Percentiles rank a stretch among this genome's conserved stretches.
phyloP scores from a whole-genome alignment of 192 early-diverging fungal genomes.

The Gaertneriomyces semiglobifer region DNA sequence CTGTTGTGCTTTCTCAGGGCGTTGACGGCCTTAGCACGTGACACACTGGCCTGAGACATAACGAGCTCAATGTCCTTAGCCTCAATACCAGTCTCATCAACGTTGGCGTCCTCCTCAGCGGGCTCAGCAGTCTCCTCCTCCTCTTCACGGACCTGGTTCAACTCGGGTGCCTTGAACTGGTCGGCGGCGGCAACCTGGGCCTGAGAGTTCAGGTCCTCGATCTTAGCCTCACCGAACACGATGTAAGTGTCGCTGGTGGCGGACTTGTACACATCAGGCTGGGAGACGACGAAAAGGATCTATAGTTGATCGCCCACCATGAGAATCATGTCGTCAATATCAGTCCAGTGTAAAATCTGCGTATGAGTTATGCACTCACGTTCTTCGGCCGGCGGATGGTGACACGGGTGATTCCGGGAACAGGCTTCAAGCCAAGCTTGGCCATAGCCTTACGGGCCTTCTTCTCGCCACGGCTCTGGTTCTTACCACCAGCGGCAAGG shows the following conservation, averaged over 20 bases:
- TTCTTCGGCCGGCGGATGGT: constrained; percentile 79
- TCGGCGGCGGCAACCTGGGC: constrained; percentile 67
- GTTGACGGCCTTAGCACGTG: constrained; percentile 84
- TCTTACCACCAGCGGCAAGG: constrained; percentile 31
- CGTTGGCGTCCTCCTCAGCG: constrained; percentile 71
- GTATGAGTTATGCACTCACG: constrained; percentile 43
- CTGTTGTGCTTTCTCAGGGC: constrained; percentile 78
- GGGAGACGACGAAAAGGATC: constrained; percentile 79
- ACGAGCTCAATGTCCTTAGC: constrained; percentile 94
- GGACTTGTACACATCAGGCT: constrained; percentile 93
- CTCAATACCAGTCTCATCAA: constrained; percentile 80
- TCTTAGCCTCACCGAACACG: constrained; percentile 92
- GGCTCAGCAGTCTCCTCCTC: constrained; percentile 48
- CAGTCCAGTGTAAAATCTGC: background rate
- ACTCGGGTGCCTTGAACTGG: constrained; percentile 46
- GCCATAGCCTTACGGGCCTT: constrained; percentile 96
- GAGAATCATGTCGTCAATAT: background rate
- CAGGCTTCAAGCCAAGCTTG: constrained; percentile 85
- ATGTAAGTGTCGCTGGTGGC: constrained; percentile 87
- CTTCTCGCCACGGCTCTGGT: constrained; percentile 81
- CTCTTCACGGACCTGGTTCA: constrained; percentile 32
- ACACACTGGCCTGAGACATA: constrained; percentile 83
- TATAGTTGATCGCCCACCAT: constrained; percentile 13
- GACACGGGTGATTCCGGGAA: constrained; percentile 83
- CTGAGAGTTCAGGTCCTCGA: constrained; percentile 77